phyloP scores from a whole-genome alignment of 164 flowering plant species.

The Protea cynaroides region DNA sequence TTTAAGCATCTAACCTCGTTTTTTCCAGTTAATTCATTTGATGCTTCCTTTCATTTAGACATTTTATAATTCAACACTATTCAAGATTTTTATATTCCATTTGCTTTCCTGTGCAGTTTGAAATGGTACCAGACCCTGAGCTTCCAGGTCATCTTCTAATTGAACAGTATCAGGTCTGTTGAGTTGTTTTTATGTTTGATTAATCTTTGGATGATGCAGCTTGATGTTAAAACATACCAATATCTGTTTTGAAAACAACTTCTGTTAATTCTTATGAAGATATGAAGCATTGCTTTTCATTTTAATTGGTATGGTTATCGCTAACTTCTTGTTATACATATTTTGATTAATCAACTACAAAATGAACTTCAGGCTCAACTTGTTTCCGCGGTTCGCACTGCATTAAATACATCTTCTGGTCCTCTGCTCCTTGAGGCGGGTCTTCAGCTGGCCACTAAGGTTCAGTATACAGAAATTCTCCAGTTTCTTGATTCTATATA shows the following conservation, averaged over 20 bases:
- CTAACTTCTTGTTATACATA: neutral
- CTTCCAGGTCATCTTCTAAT: constrained; percentile 90
- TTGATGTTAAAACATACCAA: neutral
- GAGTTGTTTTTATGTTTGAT: neutral
- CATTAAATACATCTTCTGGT: constrained; percentile 65
- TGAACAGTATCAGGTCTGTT: constrained; percentile 90
- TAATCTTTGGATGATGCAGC: neutral
- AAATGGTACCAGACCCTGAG: constrained; percentile 68
- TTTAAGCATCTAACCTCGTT: neutral
- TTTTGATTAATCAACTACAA: constrained; percentile 13
- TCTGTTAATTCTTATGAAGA: neutral
- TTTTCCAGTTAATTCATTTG: neutral
- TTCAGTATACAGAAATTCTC: constrained; percentile 15
- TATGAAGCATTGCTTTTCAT: neutral
- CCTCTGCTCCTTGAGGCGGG: constrained; percentile 95
- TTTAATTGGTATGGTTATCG: neutral
- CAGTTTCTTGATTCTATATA: neutral
- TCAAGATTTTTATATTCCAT: neutral
- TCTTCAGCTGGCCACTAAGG: constrained; percentile 89
- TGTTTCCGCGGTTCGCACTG: constrained; percentile 91
- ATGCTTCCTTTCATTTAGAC: neutral
- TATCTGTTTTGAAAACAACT: neutral
- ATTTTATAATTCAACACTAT: neutral
- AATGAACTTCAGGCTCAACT: constrained; percentile 69
- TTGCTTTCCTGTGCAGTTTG: constrained; percentile 47